A percentile compares a stretch with the other conserved stretches of the same genome.
Conservation (phyloP, 2,329 filamentous ascomycete species). For the Neofusicoccum parvum region DNA sequence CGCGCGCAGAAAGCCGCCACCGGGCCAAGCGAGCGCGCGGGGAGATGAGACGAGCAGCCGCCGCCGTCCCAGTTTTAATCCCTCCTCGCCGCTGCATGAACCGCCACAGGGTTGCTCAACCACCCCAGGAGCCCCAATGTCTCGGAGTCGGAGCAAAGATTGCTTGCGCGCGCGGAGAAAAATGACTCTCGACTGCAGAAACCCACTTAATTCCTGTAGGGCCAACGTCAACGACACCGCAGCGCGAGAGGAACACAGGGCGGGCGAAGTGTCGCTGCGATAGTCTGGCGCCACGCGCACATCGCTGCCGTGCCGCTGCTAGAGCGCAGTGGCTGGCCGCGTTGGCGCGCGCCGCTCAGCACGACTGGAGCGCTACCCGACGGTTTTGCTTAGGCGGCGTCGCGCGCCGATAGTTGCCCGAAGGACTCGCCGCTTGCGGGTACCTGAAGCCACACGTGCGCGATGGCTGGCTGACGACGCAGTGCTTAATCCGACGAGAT, state of each 20-base stretch:
- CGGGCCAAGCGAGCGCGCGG: not conserved
- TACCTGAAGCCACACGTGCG: slow-evolving; percentile 14
- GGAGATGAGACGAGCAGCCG: not conserved
- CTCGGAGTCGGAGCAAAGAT: not conserved
- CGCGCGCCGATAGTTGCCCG: not conserved
- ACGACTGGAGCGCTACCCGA: not conserved
- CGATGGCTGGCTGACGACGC: slow-evolving; percentile 4
- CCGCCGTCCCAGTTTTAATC: not conserved
- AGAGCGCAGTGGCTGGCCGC: not conserved
- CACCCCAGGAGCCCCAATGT: not conserved
- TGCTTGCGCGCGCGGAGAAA: not conserved
- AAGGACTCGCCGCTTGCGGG: not conserved
- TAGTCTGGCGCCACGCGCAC: not conserved
- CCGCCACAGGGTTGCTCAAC: not conserved
- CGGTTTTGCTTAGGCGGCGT: not conserved
- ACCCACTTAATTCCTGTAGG: slow-evolving; percentile 6
- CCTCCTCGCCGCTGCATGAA: not conserved
- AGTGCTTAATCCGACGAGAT: slow-evolving; percentile 8
- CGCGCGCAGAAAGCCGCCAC: not conserved
- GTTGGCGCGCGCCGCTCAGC: no score
- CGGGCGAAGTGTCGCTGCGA: not conserved
- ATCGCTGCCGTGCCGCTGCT: not conserved
- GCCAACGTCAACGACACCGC: not conserved
- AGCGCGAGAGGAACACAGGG: not conserved
- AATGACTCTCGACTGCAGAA: not conserved